A percentile compares a stretch with the other conserved stretches of the same genome.
Evolutionary conservation across 2,329 filamentous ascomycete species (phyloP).

Genomic region (Cryphonectria naterciae): DNA sequence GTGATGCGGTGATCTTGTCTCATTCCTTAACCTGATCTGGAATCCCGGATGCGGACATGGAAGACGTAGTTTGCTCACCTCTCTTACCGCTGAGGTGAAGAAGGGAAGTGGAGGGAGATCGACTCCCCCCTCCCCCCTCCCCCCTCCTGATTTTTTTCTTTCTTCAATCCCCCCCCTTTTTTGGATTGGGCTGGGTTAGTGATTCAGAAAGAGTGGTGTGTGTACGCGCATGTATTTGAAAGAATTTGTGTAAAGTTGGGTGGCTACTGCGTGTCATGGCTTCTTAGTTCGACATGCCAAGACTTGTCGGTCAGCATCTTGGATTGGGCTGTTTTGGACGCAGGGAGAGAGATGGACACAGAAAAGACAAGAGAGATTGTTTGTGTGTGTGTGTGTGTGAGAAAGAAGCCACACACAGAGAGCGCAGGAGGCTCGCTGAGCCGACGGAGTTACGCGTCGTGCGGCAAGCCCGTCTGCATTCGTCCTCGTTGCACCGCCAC

Average conservation of each 20-base stretch:
- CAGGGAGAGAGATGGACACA: neutral
- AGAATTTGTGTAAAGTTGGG: neutral
- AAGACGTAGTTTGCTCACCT: neutral
- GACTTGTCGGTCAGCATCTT: slow-evolving; percentile 4
- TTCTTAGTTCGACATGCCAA: slow-evolving; percentile 1
- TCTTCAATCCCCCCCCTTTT: too few relatives aligned
- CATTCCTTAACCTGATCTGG: neutral
- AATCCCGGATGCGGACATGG: neutral
- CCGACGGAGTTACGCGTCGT: neutral
- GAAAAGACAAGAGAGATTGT: too few relatives aligned
- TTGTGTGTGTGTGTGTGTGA: too few relatives aligned
- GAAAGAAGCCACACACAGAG: too few relatives aligned
- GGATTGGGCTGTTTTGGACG: neutral
- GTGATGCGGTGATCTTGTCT: slow-evolving; percentile 3
- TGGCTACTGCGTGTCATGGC: slow-evolving; percentile 1
- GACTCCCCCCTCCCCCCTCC: neutral
- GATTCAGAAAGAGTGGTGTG: neutral
- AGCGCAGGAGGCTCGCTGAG: too few relatives aligned
- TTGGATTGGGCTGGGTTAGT: neutral
- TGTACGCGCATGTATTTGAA: too few relatives aligned
- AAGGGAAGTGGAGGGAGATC: neutral
- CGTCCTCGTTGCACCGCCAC: neutral
- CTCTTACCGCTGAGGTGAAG: too few relatives aligned
- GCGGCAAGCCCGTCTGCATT: neutral
- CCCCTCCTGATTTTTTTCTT: neutral